phyloP scores from a whole-genome alignment of 106 monocot genomes.

The Apostasia ramifera region DNA sequence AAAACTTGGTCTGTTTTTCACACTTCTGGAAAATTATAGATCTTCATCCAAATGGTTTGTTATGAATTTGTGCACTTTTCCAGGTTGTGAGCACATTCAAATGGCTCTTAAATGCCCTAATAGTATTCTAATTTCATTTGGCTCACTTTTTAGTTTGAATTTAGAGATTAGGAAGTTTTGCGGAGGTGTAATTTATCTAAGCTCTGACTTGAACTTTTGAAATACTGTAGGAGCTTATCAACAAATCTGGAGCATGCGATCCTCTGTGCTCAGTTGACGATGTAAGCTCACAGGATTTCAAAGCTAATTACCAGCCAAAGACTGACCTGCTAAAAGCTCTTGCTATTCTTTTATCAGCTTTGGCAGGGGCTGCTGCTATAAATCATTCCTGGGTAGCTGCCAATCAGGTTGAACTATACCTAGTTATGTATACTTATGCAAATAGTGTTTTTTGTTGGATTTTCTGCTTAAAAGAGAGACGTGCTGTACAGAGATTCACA shows the following conservation, averaged over 20 bases:
- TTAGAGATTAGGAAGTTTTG: neutral
- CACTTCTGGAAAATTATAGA: neutral
- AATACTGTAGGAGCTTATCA: conserved; percentile 35
- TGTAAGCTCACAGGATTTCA: conserved; percentile 80
- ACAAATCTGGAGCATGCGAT: conserved; percentile 70
- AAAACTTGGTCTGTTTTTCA: neutral
- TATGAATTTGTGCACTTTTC: neutral
- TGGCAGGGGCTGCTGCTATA: conserved; percentile 74
- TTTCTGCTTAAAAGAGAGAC: neutral
- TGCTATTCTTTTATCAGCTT: conserved; percentile 55
- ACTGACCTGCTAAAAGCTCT: conserved; percentile 85
- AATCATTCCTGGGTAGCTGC: conserved; percentile 98
- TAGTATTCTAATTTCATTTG: neutral
- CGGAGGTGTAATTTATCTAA: neutral
- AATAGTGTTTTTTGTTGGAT: neutral
- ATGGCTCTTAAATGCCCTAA: neutral
- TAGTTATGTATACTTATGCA: neutral
- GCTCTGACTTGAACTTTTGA: neutral
- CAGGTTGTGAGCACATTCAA: neutral
- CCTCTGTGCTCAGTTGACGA: conserved; percentile 95
- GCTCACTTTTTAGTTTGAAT: neutral
- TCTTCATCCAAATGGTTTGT: neutral
- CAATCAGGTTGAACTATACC: conserved; percentile 59
- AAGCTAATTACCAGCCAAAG: conserved; percentile 87
- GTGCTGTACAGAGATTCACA: neutral